phyloP scores from a whole-genome alignment of 495 filamentous ascomycete species.

The Daldinia caldariorum region DNA sequence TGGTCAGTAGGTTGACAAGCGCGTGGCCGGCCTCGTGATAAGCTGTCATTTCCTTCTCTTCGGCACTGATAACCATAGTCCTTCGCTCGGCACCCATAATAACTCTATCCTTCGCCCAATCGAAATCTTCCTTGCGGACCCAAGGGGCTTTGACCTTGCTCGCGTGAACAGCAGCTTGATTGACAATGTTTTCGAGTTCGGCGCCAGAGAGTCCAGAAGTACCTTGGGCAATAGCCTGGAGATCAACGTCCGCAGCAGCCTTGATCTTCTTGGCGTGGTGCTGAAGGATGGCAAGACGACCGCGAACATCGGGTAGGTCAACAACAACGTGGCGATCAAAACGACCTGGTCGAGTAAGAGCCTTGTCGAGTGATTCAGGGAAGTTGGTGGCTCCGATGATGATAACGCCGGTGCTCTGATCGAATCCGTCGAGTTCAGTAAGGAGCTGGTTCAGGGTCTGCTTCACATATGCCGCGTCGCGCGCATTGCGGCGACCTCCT shows the following conservation, averaged over 20 bases:
- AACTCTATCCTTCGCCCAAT: slow-evolving; percentile 98
- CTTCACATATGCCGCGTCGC: slow-evolving; percentile 95
- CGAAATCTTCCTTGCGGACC: slow-evolving; percentile 83
- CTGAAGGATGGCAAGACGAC: slow-evolving; percentile 88
- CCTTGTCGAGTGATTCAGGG: slow-evolving; percentile 92
- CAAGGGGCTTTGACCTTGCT: slow-evolving; percentile 77
- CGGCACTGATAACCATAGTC: slow-evolving; percentile 85
- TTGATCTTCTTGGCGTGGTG: slow-evolving; percentile 92
- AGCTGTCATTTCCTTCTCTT: slow-evolving; percentile 88
- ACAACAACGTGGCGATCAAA: slow-evolving; percentile 93
- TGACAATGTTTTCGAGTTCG: slow-evolving; percentile 94
- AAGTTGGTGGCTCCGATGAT: slow-evolving; percentile 97
- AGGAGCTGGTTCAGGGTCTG: slow-evolving; percentile 97
- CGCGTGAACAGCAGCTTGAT: slow-evolving; percentile 93
- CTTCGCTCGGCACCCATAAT: slow-evolving; percentile 95
- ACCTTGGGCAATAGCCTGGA: slow-evolving; percentile 80
- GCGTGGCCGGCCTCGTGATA: slow-evolving; percentile 98
- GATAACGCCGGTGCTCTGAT: slow-evolving; percentile 91
- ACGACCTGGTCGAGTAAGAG: slow-evolving; percentile 90
- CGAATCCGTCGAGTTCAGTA: slow-evolving; percentile 97
- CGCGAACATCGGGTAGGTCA: slow-evolving; percentile 92
- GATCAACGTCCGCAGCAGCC: slow-evolving; percentile 78
- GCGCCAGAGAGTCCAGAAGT: slow-evolving; percentile 94
- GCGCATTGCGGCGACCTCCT: slow-evolving; percentile 89
- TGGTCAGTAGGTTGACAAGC: slow-evolving; percentile 82